phyloP scores from a whole-genome alignment of 192 early-diverging fungal genomes.

The Entomortierella parvispora region DNA sequence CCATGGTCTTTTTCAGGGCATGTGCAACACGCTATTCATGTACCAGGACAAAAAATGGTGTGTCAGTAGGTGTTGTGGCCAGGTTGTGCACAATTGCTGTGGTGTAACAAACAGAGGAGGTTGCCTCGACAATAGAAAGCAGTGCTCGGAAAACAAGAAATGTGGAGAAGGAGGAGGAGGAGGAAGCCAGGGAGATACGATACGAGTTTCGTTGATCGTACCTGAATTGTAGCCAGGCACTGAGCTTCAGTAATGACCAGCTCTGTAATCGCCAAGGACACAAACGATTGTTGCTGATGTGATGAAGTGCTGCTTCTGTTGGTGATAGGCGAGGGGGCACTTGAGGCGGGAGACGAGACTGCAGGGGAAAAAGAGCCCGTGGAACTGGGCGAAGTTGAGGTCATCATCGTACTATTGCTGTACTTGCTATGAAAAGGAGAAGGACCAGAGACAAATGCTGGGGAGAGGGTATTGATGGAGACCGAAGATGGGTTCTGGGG shows the following conservation, averaged over 20 bases:
- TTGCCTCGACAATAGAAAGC: not conserved
- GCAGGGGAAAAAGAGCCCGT: not conserved
- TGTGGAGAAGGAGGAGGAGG: not conserved
- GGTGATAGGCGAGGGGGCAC: conserved; percentile 4
- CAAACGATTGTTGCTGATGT: conserved; percentile 6
- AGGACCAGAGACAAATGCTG: conserved; percentile 14
- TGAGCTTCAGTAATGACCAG: conserved; percentile 39
- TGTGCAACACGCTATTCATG: conserved; percentile 16
- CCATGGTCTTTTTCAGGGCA: conserved; percentile 13
- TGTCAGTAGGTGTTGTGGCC: no score
- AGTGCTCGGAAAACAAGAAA: not conserved
- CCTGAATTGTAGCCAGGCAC: conserved; percentile 24
- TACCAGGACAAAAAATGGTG: not conserved
- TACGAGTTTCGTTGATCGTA: conserved; percentile 7
- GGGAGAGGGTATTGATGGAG: not conserved
- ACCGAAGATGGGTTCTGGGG: not conserved
- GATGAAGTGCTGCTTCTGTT: conserved; percentile 9
- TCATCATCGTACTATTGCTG: conserved; percentile 29
- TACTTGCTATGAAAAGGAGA: not conserved
- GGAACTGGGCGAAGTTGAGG: conserved; percentile 26
- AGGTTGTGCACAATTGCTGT: not conserved
- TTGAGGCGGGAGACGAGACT: conserved; percentile 3
- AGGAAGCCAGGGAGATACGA: not conserved
- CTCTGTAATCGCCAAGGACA: conserved; percentile 40
- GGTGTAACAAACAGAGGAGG: not conserved